A percentile compares a stretch with the other conserved stretches of the same genome.
Evolutionary conservation across 1,284 basidiomycete species (phyloP).

Genomic region (Caloboletus firmus): DNA sequence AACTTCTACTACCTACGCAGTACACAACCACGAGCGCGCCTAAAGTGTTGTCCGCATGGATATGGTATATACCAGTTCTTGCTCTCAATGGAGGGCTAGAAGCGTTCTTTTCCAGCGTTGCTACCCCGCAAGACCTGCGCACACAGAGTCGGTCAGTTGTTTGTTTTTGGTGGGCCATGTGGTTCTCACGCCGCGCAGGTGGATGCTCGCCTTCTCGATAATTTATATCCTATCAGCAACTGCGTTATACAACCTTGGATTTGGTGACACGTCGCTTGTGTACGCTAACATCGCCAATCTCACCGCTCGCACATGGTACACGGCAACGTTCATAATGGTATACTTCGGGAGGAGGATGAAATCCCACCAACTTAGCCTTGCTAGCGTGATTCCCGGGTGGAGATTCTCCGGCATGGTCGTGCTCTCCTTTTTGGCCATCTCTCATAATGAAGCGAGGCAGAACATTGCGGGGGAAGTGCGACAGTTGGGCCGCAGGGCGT

Average conservation of each 20-base stretch:
- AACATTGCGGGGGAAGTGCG: constrained; percentile 28
- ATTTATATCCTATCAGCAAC: constrained; percentile 59
- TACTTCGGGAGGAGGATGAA: constrained; percentile 38
- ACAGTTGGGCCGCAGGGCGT: constrained; percentile 26
- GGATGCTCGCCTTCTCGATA: constrained; percentile 69
- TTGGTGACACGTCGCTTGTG: constrained; percentile 72
- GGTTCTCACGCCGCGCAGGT: constrained; percentile 38
- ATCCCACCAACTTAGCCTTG: constrained; percentile 25
- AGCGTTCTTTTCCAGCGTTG: constrained; percentile 82
- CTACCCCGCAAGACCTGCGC: constrained; percentile 61
- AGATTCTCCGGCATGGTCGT: constrained; percentile 33
- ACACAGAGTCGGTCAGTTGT: constrained; percentile 57
- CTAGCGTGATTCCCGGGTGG: constrained; percentile 35
- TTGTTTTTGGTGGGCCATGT: background rate
- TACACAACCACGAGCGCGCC: constrained; percentile 77
- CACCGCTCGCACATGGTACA: constrained; percentile 56
- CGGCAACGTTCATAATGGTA: constrained; percentile 36
- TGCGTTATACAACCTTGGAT: constrained; percentile 45
- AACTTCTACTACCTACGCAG: constrained; percentile 69
- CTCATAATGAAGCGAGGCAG: constrained; percentile 20
- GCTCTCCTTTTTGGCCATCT: constrained; percentile 36
- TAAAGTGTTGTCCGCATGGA: constrained; percentile 71
- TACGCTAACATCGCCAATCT: constrained; percentile 75
- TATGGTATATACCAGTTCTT: constrained; percentile 84
- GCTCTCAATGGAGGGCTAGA: constrained; percentile 88